Evolutionary conservation across 441 rosid species (phyloP), one percentile per base, ranked within the genome.

Genomic region (Metrosideros polymorpha): DNA sequence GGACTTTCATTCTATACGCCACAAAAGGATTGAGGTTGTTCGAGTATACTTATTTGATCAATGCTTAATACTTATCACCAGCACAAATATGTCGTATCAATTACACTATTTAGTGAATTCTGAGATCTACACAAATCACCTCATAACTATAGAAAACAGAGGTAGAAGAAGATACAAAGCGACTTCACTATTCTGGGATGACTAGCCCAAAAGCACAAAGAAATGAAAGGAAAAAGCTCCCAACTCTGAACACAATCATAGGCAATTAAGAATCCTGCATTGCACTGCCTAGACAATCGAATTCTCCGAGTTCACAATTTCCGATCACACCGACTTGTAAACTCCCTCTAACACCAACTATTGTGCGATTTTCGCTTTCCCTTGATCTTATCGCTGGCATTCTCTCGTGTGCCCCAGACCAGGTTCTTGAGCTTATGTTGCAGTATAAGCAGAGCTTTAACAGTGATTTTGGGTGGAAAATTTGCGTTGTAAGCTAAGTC

Each of bases 401-500:
- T 35, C 47, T 35, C 15, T 12, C n/a, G 47, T 71, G 47, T 71
- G 8, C n/a, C 47, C 3, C 29, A 83, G 57, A 77, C 57, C 76
- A 56, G 85, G 55, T 45, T 84, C 42, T 82, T 83, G 79, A 83
- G 86, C 76, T 86, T 89, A 88, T 84, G 76, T 75, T 90, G 91
- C 86, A 85, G 90, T 47, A 29, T 24, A 53, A 89, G 86, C 87
- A 86, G 86, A 86, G 86, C 90, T 77, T 88, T 84, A 55, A 89
- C 86, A 30, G 89, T 83, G 51, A 86, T 35, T 86, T 84, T 87
- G 53, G 93, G 61, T 29, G 94, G 92, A 54, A 92, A 92, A 83
- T 88, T 90, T 15, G 93, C 83, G 86, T 91, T 92, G 27, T 86
- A 79, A 79, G 90, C 86, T 12, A 91, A 29, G 53, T 91, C 91